phyloP scores from a whole-genome alignment of 495 filamentous ascomycete species.

The Elasticomyces elasticus region DNA sequence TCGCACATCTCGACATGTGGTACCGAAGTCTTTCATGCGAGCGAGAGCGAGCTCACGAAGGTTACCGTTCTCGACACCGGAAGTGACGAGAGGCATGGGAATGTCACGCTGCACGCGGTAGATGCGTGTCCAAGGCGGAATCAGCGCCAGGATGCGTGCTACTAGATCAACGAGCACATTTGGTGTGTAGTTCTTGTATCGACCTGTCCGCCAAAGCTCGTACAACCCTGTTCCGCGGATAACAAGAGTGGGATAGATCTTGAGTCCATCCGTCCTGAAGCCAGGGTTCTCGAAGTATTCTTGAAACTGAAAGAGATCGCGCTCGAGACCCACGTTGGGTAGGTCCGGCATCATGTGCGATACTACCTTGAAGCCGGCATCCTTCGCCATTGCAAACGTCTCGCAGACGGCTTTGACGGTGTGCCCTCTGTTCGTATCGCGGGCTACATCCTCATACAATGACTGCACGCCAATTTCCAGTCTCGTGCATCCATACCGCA shows the following conservation, averaged over 20 bases:
- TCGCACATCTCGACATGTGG: conserved; percentile 92
- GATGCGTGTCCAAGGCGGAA: conserved; percentile 96
- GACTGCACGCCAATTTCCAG: conserved; percentile 93
- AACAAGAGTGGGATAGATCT: conserved; percentile 96
- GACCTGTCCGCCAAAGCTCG: conserved; percentile 90
- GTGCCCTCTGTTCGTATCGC: conserved; percentile 94
- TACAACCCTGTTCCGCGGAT: conserved; percentile 96
- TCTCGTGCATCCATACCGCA: conserved; percentile 91
- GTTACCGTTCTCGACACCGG: conserved; percentile 96
- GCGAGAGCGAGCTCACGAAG: conserved; percentile 84
- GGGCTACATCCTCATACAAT: conserved; percentile 94
- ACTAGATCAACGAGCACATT: conserved; percentile 94
- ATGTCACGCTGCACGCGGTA: conserved; percentile 98
- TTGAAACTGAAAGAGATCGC: conserved; percentile 89
- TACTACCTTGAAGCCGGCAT: conserved; percentile 97
- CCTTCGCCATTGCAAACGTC: conserved; percentile 89
- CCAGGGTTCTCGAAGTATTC: conserved; percentile 97
- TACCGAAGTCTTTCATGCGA: conserved; percentile 97
- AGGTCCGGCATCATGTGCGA: conserved; percentile 99
- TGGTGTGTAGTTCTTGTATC: conserved; percentile 97
- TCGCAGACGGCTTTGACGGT: conserved; percentile 90
- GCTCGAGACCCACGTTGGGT: conserved; percentile 96
- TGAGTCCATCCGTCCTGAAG: conserved; percentile 95
- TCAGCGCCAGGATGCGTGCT: conserved; percentile 82
- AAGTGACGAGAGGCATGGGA: conserved; percentile 94